Conservation (phyloP, 352 stramenopile genomes). For the Blastocystis sp. region DNA sequence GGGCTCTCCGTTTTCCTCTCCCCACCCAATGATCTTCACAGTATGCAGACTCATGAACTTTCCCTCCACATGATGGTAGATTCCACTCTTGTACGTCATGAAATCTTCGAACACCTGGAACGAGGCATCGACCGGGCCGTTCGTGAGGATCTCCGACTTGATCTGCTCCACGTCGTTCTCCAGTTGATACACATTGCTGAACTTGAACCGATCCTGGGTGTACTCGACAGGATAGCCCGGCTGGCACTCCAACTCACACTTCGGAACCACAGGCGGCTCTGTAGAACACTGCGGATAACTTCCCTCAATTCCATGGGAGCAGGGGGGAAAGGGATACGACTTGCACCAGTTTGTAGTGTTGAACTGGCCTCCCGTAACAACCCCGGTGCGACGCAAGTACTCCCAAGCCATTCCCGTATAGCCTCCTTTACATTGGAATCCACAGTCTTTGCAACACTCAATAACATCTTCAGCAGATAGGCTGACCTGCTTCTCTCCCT, state of each 20-base stretch:
- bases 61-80: constrained; percentile 67
- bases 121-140: constrained; percentile 57
- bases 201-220: constrained; percentile 66
- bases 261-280: constrained; percentile 36
- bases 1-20: constrained; percentile 64
- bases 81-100: constrained; percentile 66
- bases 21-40: constrained; percentile 67
- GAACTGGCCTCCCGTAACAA: constrained; percentile 67
- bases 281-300: constrained; percentile 58
- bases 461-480: constrained; percentile 68
- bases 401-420: constrained; percentile 68
- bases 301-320: constrained; percentile 68
- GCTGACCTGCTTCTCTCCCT: constrained; percentile 33
- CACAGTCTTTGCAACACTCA: constrained; percentile 67
- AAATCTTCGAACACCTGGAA: constrained; percentile 71
- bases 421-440: constrained; percentile 69
- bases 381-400: constrained; percentile 66
- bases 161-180: constrained; percentile 65
- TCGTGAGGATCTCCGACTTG: constrained; percentile 31
- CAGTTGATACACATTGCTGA: constrained; percentile 62
- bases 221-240: constrained; percentile 63
- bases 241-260: constrained; percentile 29
- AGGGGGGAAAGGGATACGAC: constrained; percentile 68
- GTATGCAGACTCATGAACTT: constrained; percentile 64
- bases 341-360: constrained; percentile 66